Base-by-base conservation (phyloP, 2,329 filamentous ascomycete species). In the Cladosporium sp. region DNA sequence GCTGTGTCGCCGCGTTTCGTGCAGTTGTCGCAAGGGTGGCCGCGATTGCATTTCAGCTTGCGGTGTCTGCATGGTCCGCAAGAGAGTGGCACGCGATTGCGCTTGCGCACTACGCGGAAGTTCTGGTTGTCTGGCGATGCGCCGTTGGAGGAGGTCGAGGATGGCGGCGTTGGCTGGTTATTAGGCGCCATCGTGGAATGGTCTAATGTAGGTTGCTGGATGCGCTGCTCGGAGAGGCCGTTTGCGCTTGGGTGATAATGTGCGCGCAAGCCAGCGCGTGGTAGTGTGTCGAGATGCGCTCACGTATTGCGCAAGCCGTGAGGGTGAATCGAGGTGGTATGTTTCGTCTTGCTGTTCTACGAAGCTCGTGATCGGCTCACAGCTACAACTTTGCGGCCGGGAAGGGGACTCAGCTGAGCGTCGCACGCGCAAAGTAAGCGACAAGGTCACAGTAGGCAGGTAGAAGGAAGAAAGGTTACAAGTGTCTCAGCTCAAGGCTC, bases 41-140 rank as follows among this genome's bases (percentile, higher is more conserved):
- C 86, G 69, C 94, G 87, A 74, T 97, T 96, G 78, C 93, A 97
- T 83, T 97, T 97, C 74, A 94, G 83, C 90, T 97, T 97, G 77
- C 92, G 86, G 67, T 92, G 89, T 70, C 93, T 83, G 74, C 93
- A 97, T 32, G 92, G 90, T 64, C 87, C 90, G 73, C 93, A 97
- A 68, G 91, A 97, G 50, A 97, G 80, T 47, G 93, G 93, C 15
- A 97, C 87, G 59, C 93, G 83, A 70, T 97, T 97, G 71, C 93
- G 85, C 78, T 95, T 96, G 64, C 93, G 87, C 59, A 97, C 89
- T 51, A 97, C 87, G 66, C 90, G 85, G 69, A 90, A 96, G 64
- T 93, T 88, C 54, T 89, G 85, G 72, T 63, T 64, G 51, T 96
- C 90, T 34, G 92, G 91, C 44, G 91, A 96, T 61, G 89, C 87